phyloP scores from a whole-genome alignment of 495 filamentous ascomycete species.

The Podospora comata region DNA sequence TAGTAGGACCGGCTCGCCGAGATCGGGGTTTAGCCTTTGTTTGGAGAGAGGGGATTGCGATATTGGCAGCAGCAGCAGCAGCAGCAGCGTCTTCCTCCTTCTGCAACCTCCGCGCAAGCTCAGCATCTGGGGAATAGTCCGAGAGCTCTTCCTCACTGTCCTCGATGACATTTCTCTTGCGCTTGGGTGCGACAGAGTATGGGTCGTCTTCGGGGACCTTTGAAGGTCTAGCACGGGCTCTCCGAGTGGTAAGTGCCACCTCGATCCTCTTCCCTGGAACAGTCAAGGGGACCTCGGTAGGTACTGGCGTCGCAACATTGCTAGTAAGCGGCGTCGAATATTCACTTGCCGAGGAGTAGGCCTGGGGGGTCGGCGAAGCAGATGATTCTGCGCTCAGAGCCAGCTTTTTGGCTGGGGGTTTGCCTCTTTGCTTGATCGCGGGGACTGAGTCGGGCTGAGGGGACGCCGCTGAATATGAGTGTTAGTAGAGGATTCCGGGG shows the following conservation, averaged over 20 bases:
- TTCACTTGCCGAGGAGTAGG: slow-evolving; percentile 50
- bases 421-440: slow-evolving; percentile 15
- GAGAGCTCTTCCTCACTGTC: slow-evolving; percentile 40
- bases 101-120: slow-evolving; percentile 59
- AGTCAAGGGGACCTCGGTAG: slow-evolving; percentile 21
- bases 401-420: slow-evolving; percentile 15
- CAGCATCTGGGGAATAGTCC: slow-evolving; percentile 47
- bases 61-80: slow-evolving; percentile 10
- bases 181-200: slow-evolving; percentile 29
- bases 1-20: background rate
- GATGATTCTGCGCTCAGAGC: slow-evolving; percentile 28
- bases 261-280: slow-evolving; percentile 25
- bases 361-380: slow-evolving; percentile 37
- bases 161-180: slow-evolving; percentile 29
- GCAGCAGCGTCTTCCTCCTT: slow-evolving; percentile 53
- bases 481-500: slow-evolving; percentile 3
- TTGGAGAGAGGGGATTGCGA: slow-evolving; percentile 1
- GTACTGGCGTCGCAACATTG: slow-evolving; percentile 56
- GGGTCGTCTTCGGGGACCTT: slow-evolving; percentile 25
- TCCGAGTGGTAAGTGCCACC: slow-evolving; percentile 25
- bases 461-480: slow-evolving; percentile 6
- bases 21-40: background rate
- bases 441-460: background rate
- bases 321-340: slow-evolving; percentile 79
- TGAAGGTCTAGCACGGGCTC: background rate